Evolutionary conservation across 2,329 filamentous ascomycete genomes (phyloP).

Genomic region (Trichoderma harzianum): DNA sequence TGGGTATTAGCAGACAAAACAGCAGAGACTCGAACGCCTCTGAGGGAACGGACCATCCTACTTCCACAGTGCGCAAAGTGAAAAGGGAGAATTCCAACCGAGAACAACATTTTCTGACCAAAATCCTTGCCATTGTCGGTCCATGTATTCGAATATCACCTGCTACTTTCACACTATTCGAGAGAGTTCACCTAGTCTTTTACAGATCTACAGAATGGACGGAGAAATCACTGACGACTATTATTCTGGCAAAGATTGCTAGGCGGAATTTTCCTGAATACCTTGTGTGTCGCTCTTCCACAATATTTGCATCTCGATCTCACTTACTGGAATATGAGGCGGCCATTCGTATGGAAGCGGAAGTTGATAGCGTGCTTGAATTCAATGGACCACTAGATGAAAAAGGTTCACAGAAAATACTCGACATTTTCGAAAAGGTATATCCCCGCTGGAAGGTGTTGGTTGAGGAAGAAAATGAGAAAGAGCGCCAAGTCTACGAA

Average conservation of each 20-base stretch:
- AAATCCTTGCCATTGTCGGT: conserved; percentile 74
- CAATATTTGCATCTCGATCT: conserved; percentile 76
- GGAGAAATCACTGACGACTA: conserved; percentile 90
- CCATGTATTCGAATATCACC: conserved; percentile 79
- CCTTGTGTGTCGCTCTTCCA: conserved; percentile 82
- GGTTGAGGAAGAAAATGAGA: conserved; percentile 69
- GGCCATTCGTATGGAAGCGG: conserved; percentile 75
- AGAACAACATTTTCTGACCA: conserved; percentile 70
- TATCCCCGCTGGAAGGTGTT: conserved; percentile 78
- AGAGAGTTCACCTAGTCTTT: conserved; percentile 92
- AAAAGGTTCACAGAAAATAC: conserved; percentile 62
- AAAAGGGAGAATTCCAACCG: conserved; percentile 52
- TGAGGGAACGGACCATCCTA: conserved; percentile 38
- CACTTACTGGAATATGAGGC: conserved; percentile 86
- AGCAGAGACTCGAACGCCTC: conserved; percentile 54
- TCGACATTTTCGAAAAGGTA: conserved; percentile 69
- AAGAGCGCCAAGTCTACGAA: conserved; percentile 74
- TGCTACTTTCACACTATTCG: conserved; percentile 74
- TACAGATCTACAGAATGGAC: conserved; percentile 97
- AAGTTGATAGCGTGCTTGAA: conserved; percentile 78
- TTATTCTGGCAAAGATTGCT: conserved; percentile 89
- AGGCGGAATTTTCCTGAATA: conserved; percentile 85
- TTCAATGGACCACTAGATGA: conserved; percentile 68
- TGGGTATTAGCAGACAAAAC: conserved; percentile 62
- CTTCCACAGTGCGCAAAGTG: conserved; percentile 18